A percentile compares a stretch with the other conserved stretches of the same genome.
Conservation (phyloP, 1,139 yeast genomes). For the Martiniozyma asiatica region DNA sequence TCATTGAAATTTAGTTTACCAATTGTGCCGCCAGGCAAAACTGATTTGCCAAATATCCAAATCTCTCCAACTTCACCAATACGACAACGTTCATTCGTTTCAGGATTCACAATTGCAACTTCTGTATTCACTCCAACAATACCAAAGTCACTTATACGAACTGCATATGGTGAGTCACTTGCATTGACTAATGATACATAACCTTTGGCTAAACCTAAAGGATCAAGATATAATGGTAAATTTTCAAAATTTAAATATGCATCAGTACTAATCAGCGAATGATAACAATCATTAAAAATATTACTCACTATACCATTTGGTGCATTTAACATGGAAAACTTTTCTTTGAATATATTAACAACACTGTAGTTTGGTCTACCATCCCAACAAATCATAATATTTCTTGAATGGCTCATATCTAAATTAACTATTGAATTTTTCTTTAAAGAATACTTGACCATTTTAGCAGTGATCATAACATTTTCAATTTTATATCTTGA, state of each 20-base stretch:
- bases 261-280: conserved; percentile 76
- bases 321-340: conserved; percentile 52
- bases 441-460: conserved; percentile 48
- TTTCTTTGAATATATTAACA: conserved; percentile 42
- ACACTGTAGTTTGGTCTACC: conserved; percentile 34
- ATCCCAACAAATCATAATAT: conserved; percentile 73
- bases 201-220: conserved; percentile 82
- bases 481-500: conserved; percentile 78
- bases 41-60: conserved; percentile 90
- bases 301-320: conserved; percentile 64
- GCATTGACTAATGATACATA: conserved; percentile 72
- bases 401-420: conserved; percentile 53
- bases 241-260: conserved; percentile 87
- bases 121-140: conserved; percentile 93
- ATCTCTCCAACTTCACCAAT: conserved; percentile 97
- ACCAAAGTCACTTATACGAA: conserved; percentile 87
- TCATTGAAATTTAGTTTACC: conserved; percentile 34
- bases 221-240: conserved; percentile 76
- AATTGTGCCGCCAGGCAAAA: too few relatives aligned
- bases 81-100: conserved; percentile 63
- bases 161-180: conserved; percentile 45
- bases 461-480: conserved; percentile 73
- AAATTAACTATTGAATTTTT: conserved; percentile 54
- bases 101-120: conserved; percentile 91
- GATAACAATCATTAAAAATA: conserved; percentile 67